Percentiles rank a stretch among this genome's conserved stretches.
Conservation (phyloP, 768 basidiomycete species). For the Holtermannia corniformis region DNA sequence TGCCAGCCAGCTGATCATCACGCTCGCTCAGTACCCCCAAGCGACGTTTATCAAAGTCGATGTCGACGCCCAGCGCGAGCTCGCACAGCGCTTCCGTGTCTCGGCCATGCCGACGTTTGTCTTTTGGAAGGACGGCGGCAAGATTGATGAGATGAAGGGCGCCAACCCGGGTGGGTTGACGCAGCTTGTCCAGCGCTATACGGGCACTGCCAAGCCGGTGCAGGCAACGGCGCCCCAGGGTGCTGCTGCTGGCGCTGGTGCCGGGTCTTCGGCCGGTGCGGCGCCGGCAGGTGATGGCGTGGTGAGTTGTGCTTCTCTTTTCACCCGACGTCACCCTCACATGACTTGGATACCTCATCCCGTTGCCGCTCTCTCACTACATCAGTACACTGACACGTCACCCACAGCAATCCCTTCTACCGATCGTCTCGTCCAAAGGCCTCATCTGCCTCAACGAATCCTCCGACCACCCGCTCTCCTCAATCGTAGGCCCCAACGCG, state of each 20-base stretch:
- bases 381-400: neutral
- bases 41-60: constrained; percentile 31
- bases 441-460: constrained; percentile 41
- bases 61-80: constrained; percentile 30
- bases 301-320: too few species aligned
- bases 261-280: constrained; percentile 20
- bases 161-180: neutral
- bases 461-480: constrained; percentile 31
- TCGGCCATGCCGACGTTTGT: constrained; percentile 42
- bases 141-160: constrained; percentile 37
- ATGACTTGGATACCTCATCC: too few species aligned
- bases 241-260: constrained; percentile 19
- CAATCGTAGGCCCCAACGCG: constrained; percentile 32
- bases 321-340: too few species aligned
- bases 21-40: constrained; percentile 1
- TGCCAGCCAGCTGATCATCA: too few species aligned
- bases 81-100: constrained; percentile 33
- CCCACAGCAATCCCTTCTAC: constrained; percentile 28
- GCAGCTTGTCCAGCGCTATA: neutral
- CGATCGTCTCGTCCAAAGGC: constrained; percentile 32
- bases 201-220: neutral
- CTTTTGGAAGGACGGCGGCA: constrained; percentile 37
- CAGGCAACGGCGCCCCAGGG: neutral
- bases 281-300: neutral
- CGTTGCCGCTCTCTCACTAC: too few species aligned